Evolutionary conservation across 495 filamentous ascomycete species (phyloP).

Genomic region (Neurospora sp.): DNA sequence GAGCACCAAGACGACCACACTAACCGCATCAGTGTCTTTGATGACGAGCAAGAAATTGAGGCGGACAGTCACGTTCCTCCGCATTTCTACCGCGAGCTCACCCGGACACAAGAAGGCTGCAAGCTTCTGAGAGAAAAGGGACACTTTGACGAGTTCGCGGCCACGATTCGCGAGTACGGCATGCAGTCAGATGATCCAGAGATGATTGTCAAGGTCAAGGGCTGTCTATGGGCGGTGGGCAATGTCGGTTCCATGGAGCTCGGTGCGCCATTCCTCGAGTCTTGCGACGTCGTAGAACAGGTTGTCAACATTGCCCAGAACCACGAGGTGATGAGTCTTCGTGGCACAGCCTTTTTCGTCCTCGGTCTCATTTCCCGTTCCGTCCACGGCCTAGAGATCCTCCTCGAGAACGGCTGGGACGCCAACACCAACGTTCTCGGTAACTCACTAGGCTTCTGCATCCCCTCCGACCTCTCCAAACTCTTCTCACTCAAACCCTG

Average conservation of each 20-base stretch:
- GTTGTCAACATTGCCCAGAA: conserved; percentile 79
- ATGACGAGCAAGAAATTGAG: conserved; percentile 42
- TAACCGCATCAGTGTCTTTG: conserved; percentile 42
- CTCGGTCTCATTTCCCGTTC: conserved; percentile 87
- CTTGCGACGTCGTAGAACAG: conserved; percentile 70
- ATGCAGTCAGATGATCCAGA: conserved; percentile 79
- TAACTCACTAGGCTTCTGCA: conserved; percentile 73
- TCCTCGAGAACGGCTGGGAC: conserved; percentile 83
- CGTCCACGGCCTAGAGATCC: conserved; percentile 80
- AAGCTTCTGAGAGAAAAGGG: conserved; percentile 81
- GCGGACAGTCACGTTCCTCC: conserved; percentile 62
- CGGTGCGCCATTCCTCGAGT: conserved; percentile 84
- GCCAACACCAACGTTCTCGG: conserved; percentile 77
- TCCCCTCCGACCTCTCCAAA: conserved; percentile 66
- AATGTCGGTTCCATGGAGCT: conserved; percentile 98
- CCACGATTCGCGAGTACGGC: conserved; percentile 74
- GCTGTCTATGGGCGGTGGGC: conserved; percentile 93
- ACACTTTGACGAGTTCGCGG: conserved; percentile 87
- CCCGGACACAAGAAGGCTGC: conserved; percentile 86
- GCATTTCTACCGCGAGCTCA: conserved; percentile 94
- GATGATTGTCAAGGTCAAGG: conserved; percentile 86
- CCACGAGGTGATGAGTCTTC: conserved; percentile 80
- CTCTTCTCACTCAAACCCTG: conserved; percentile 54
- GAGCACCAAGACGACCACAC: conserved; percentile 49
- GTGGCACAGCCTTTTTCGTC: conserved; percentile 94